These are phyloP conservation scores for Penicillium glabrum DNA, from an alignment of 2,329 filamentous ascomycete species.

Conservation along the genomic window DNA sequence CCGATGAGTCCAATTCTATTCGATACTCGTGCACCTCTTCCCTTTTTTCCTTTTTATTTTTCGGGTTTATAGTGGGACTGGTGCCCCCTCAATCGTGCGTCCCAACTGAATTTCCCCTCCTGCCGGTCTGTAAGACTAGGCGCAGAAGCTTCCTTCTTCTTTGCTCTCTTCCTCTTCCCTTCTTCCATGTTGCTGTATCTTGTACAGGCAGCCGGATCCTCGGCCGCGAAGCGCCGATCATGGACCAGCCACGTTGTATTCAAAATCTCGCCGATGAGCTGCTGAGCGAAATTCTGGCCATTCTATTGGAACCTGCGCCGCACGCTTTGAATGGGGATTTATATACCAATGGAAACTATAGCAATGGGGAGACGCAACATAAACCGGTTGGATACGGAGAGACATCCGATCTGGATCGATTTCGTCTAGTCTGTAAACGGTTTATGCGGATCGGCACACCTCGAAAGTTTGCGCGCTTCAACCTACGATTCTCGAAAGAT, in stretches of 20 bases:
- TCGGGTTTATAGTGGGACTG: conserved; percentile 7
- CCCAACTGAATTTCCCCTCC: conserved; percentile 10
- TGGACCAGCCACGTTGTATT: conserved; percentile 34
- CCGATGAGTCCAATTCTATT: conserved; percentile 11
- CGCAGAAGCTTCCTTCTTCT: conserved; percentile 2
- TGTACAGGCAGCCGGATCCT: conserved; percentile 29
- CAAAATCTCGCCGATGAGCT: conserved; percentile 38
- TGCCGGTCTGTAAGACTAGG: conserved; percentile 9
- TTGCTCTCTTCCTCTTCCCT: conserved; percentile 6
- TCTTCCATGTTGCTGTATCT: conserved; percentile 35
- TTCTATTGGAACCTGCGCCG: conserved; percentile 22
- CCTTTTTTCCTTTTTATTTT: conserved; percentile 7
- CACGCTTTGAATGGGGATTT: conserved; percentile 6
- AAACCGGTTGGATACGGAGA: conserved; percentile 25
- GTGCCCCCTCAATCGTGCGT: conserved; percentile 9
- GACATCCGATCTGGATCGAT: conserved; percentile 38
- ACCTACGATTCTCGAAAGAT: conserved; percentile 35
- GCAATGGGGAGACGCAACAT: conserved; percentile 6
- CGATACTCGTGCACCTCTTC: background rate
- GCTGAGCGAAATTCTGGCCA: conserved; percentile 34
- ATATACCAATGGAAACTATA: conserved; percentile 4
- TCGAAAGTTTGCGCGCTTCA: conserved; percentile 39
- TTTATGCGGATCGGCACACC: conserved; percentile 43
- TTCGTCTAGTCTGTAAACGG: conserved; percentile 41
- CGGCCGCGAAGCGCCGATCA: conserved; percentile 34